These are phyloP conservation scores for Eimeria necatrix DNA, from an alignment of 169 alveolate genomes.

Conservation along the genomic window DNA sequence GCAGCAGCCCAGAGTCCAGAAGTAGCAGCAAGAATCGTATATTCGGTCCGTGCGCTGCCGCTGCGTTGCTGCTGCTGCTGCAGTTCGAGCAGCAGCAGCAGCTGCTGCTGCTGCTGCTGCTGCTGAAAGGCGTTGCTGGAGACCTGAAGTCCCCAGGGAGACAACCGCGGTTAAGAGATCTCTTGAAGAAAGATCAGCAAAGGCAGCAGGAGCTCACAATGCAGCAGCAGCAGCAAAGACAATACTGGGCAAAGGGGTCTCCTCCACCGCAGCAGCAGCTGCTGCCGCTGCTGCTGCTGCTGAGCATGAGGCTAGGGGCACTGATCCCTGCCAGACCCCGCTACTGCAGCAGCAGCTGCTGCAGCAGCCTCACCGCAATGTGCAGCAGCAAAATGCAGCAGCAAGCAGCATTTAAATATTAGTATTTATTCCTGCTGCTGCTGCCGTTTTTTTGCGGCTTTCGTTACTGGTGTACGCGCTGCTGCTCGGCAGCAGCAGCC, in stretches of 20 bases:
- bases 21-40: background rate
- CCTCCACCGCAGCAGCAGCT: constrained; percentile 9
- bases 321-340: background rate
- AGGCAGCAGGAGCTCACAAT: background rate
- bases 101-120: constrained; percentile 19
- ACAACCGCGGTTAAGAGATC: background rate
- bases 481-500: background rate
- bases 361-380: background rate
- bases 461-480: background rate
- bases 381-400: too few species aligned
- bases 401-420: too few species aligned
- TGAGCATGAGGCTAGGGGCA: background rate
- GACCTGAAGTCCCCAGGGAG: background rate
- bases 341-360: background rate
- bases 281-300: constrained; percentile 52
- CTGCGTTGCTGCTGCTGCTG: constrained; percentile 16
- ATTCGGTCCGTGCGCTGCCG: background rate
- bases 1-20: background rate
- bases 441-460: background rate
- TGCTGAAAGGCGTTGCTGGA: constrained; percentile 4
- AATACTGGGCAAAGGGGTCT: background rate
- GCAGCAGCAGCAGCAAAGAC: constrained; percentile 56
- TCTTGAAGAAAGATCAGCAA: background rate
- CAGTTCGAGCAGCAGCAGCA: background rate
- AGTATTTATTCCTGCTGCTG: background rate